Evolutionary conservation across 768 basidiomycete genomes (phyloP).

Genomic region (Sistotremastrum suecicum): DNA sequence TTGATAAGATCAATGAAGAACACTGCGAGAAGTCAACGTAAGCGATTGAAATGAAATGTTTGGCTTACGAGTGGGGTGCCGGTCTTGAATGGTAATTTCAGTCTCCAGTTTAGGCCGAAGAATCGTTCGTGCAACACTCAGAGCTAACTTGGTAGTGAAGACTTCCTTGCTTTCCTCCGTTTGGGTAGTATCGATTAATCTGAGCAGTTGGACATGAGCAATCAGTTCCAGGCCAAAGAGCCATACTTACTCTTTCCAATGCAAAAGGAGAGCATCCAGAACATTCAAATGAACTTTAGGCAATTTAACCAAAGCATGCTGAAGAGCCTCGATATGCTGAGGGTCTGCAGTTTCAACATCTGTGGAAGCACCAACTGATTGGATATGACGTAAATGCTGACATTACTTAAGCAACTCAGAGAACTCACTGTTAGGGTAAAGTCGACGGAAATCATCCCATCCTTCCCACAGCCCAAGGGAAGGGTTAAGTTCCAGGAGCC

Average conservation of each 20-base stretch:
- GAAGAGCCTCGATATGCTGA: slow-evolving; percentile 48
- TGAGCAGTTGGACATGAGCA: slow-evolving; percentile 15
- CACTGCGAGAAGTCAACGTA: slow-evolving; percentile 25
- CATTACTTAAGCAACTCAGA: neutral
- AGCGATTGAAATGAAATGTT: slow-evolving; percentile 1
- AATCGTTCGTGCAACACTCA: slow-evolving; percentile 73
- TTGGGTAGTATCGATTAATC: slow-evolving; percentile 55
- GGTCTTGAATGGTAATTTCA: slow-evolving; percentile 80
- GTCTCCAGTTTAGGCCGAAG: slow-evolving; percentile 73
- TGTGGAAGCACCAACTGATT: slow-evolving; percentile 38
- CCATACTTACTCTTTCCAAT: slow-evolving; percentile 49
- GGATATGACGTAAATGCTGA: slow-evolving; percentile 1
- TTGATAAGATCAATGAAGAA: slow-evolving; percentile 78
- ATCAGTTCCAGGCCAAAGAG: neutral
- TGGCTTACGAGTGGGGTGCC: slow-evolving; percentile 65
- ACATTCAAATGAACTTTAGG: slow-evolving; percentile 73
- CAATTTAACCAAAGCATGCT: slow-evolving; percentile 47
- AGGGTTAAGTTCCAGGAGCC: slow-evolving; percentile 83
- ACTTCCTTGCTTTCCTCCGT: slow-evolving; percentile 63
- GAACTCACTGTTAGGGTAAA: slow-evolving; percentile 58
- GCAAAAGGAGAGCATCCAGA: slow-evolving; percentile 62
- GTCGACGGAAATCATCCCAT: slow-evolving; percentile 79
- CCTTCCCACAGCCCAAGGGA: slow-evolving; percentile 76
- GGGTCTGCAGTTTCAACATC: slow-evolving; percentile 41
- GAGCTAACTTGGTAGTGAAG: slow-evolving; percentile 74